Evolutionary conservation across 306 rosid genomes (phyloP), one percentile per base, ranked within the genome.

Genomic region (Vigna radiata): DNA sequence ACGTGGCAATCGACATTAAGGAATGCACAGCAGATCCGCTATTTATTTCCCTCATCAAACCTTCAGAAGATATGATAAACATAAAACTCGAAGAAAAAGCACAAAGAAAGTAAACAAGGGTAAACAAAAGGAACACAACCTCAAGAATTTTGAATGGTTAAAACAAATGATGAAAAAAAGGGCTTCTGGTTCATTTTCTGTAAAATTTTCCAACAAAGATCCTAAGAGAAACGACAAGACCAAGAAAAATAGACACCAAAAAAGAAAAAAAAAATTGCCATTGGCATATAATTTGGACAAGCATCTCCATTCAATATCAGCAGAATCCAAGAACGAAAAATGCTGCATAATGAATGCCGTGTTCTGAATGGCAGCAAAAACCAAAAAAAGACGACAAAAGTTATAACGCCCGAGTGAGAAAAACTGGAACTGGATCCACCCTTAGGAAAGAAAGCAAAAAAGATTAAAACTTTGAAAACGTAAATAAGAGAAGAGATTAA

Each of bases 1-100:
- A 48, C 6, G 19, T 29, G 66, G 11, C 36, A 49, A 41, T 16
- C 14, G 59, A 12, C 48, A 77, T 72, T 68, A 72, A 68, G 63
- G 79, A 56, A 55, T 53, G 74, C 3, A 37, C 27, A 63, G 77
- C 36, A 70, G 82, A 82, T 75, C 80, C 66, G 21, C 54, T 29
- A 69, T 27, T 29, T 48, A 69, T 27, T 29, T 78, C 50, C 69
- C 16, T 31, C 39, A 61, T 68, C 48, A 82, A 31, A 54, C 21
- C 15, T 55, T 80, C 62, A 83, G 9, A 72, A 82, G 44, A 68
- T 15, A 65, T 62, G 78, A 25, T 41, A 55, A 6, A 70, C 8
- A 39, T 9, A 16, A 15, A 55, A 10, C 21, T 23, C 13, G 48
- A 59, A 31, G 16, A 78, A 63, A 75, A 43, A 50, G 8, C 13